phyloP scores from a whole-genome alignment of 208 protist species.

The Trichomonas tenax region DNA sequence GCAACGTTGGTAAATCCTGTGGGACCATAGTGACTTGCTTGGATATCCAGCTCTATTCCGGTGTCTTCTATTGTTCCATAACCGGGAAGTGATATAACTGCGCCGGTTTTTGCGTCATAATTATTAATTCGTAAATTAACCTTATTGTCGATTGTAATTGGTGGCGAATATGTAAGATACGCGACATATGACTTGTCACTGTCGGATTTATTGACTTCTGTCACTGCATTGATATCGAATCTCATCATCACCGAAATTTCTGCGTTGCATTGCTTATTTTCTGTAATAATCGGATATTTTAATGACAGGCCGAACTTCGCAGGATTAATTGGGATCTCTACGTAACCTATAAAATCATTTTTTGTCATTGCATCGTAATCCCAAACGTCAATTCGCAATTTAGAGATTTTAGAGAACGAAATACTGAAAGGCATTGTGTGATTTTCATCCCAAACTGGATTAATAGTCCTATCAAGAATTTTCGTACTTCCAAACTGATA shows the following conservation, averaged over 20 bases:
- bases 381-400: background rate
- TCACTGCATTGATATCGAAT: background rate
- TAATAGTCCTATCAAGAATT: background rate
- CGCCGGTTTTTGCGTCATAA: background rate
- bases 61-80: background rate
- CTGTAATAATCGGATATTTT: background rate
- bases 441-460: constrained; percentile 10
- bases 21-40: background rate
- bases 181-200: background rate
- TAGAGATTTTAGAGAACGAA: background rate
- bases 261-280: background rate
- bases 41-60: background rate
- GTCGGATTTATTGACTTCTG: background rate
- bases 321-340: background rate
- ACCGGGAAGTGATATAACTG: background rate
- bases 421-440: background rate
- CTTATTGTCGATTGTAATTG: background rate
- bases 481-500: background rate
- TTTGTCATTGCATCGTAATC: background rate
- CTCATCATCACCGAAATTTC: background rate
- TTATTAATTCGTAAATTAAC: background rate
- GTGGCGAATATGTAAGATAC: background rate
- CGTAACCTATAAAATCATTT: background rate
- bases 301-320: background rate
- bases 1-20: background rate